Evolutionary conservation across 345 rosid genomes (phyloP).

Genomic region (Diplotaxis tenuifolia): DNA sequence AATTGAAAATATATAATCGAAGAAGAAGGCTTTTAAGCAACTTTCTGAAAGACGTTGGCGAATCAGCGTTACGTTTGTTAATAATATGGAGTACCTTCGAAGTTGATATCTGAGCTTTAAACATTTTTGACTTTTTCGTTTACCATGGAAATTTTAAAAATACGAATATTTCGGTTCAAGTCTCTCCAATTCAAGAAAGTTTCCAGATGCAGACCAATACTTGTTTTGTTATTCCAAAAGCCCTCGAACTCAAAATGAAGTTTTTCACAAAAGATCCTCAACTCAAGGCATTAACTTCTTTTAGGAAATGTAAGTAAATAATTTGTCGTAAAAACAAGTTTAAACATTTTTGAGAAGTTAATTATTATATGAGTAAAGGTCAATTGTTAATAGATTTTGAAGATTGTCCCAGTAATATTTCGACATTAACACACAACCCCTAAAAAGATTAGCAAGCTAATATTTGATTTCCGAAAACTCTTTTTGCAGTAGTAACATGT

Average conservation of each 20-base stretch:
- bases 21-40: conserved; percentile 42
- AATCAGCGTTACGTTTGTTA: conserved; percentile 43
- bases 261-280: background rate
- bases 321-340: background rate
- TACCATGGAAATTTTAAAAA: background rate
- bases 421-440: background rate
- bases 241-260: background rate
- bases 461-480: conserved; percentile 3
- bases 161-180: conserved; percentile 10
- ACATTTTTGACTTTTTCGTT: conserved; percentile 27
- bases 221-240: background rate
- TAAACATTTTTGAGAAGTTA: background rate
- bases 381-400: background rate
- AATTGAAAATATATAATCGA: background rate
- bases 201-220: background rate
- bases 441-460: background rate
- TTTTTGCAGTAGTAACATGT: conserved; percentile 29
- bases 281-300: background rate
- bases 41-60: conserved; percentile 37
- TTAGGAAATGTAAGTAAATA: background rate
- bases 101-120: conserved; percentile 37
- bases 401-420: background rate
- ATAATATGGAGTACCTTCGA: conserved; percentile 42
- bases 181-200: conserved; percentile 16
- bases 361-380: background rate